These are phyloP conservation scores for Globisporangium solare DNA, from an alignment of 352 stramenopile species.

Conservation along the genomic window DNA sequence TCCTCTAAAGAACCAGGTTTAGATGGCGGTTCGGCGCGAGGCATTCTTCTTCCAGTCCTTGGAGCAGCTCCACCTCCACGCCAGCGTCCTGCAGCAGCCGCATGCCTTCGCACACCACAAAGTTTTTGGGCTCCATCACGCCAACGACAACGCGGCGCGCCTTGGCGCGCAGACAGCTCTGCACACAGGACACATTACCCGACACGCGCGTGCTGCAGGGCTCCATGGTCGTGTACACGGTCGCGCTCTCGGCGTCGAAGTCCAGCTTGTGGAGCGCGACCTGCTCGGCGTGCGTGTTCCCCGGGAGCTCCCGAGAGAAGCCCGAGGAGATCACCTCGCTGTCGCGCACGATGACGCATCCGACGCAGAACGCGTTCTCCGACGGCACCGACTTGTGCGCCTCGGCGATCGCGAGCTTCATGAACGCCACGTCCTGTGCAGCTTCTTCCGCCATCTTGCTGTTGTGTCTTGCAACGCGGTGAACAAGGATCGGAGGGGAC, in stretches of 20 bases:
- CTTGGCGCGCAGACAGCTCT: conserved; percentile 65
- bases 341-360: conserved; percentile 70
- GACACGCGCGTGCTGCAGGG: conserved; percentile 84
- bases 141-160: conserved; percentile 76
- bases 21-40: conserved; percentile 71
- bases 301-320: conserved; percentile 81
- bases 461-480: background rate
- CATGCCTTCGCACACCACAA: conserved; percentile 82
- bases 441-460: conserved; percentile 3
- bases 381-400: conserved; percentile 69
- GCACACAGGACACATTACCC: conserved; percentile 76
- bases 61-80: conserved; percentile 65
- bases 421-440: conserved; percentile 43
- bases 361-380: conserved; percentile 78
- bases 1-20: conserved; percentile 44
- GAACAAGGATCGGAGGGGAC: background rate
- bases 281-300: conserved; percentile 89
- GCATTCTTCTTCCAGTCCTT: conserved; percentile 70
- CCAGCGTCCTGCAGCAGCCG: conserved; percentile 58
- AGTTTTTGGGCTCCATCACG: conserved; percentile 84
- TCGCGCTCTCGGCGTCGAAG: conserved; percentile 57
- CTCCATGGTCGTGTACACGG: conserved; percentile 90
- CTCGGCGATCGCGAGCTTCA: conserved; percentile 76
- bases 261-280: conserved; percentile 78
- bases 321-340: conserved; percentile 55